Percentiles rank a stretch among this genome's conserved stretches.
phyloP scores from a whole-genome alignment of 768 basidiomycete genomes.

The Steccherinum ochraceum region DNA sequence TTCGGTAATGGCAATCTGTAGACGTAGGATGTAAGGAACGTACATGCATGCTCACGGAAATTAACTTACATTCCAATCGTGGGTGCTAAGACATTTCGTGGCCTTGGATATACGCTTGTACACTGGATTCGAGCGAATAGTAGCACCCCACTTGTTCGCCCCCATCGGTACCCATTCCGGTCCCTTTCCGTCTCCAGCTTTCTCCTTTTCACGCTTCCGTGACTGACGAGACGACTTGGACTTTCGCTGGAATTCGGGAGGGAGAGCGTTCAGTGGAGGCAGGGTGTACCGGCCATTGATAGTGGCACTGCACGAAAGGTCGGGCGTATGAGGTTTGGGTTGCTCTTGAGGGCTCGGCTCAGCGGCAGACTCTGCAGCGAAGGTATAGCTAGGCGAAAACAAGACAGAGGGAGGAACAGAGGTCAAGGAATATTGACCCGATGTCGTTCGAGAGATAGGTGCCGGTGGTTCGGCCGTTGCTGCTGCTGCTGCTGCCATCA shows the following conservation, averaged over 20 bases:
- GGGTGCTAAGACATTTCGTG: slow-evolving; percentile 70
- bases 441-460: neutral
- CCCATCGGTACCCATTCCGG: slow-evolving; percentile 60
- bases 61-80: slow-evolving; percentile 81
- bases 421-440: neutral
- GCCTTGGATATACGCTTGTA: slow-evolving; percentile 64
- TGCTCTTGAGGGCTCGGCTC: slow-evolving; percentile 2
- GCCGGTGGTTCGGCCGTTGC: neutral
- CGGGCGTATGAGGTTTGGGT: slow-evolving; percentile 1
- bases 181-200: slow-evolving; percentile 35
- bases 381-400: neutral
- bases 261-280: slow-evolving; percentile 49
- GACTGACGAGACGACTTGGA: slow-evolving; percentile 38
- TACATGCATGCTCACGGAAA: no score
- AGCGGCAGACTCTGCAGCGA: neutral
- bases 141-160: slow-evolving; percentile 50
- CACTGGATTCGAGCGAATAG: slow-evolving; percentile 71
- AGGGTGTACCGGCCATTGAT: slow-evolving; percentile 43
- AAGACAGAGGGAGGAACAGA: neutral
- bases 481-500: no score
- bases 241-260: slow-evolving; percentile 48
- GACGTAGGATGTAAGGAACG: no score
- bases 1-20: slow-evolving; percentile 73
- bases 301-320: slow-evolving; percentile 12
- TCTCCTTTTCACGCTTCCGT: slow-evolving; percentile 46